These are phyloP conservation scores for Ophiocordyceps camponoti-floridani DNA, from an alignment of 2,329 filamentous ascomycete genomes.

Conservation along the genomic window DNA sequence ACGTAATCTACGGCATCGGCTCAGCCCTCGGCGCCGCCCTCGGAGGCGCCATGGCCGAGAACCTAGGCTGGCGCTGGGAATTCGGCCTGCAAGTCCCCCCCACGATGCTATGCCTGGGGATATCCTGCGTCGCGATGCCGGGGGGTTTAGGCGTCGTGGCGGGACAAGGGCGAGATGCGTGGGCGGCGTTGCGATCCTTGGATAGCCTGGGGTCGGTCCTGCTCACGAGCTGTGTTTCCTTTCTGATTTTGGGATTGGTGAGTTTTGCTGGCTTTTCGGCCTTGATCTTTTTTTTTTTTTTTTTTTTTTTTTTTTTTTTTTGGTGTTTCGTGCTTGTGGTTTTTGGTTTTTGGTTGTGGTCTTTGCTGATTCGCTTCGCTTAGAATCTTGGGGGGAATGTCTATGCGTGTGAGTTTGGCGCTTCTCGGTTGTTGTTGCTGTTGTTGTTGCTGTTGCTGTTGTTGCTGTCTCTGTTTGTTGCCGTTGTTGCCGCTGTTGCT, in stretches of 20 bases:
- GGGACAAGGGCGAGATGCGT: slow-evolving; percentile 20
- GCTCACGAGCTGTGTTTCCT: slow-evolving; percentile 33
- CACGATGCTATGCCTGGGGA: slow-evolving; percentile 24
- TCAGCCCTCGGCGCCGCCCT: slow-evolving; percentile 46
- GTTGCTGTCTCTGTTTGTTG: too few species aligned
- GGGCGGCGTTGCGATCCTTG: slow-evolving; percentile 34
- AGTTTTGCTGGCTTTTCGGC: slow-evolving; percentile 5
- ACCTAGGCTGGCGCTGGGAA: slow-evolving; percentile 56
- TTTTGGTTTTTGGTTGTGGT: too few species aligned
- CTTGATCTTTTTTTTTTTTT: background rate
- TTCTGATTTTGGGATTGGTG: slow-evolving; percentile 39
- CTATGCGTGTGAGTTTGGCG: slow-evolving; percentile 36
- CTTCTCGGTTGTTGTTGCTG: too few species aligned
- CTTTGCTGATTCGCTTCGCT: too few species aligned
- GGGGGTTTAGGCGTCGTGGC: slow-evolving; percentile 30
- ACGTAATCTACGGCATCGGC: slow-evolving; percentile 43
- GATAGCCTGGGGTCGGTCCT: slow-evolving; percentile 36
- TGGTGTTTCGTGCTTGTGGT: too few species aligned
- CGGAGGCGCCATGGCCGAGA: slow-evolving; percentile 52
- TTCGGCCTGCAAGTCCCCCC: slow-evolving; percentile 44
- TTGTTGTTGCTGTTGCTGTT: too few species aligned
- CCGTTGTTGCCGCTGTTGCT: too few species aligned
- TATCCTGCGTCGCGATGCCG: slow-evolving; percentile 31
- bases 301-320: too few species aligned
- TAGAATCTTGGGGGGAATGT: slow-evolving; percentile 46